phyloP scores from a whole-genome alignment of 2,329 filamentous ascomycete genomes.

The Trichoderma gracile region DNA sequence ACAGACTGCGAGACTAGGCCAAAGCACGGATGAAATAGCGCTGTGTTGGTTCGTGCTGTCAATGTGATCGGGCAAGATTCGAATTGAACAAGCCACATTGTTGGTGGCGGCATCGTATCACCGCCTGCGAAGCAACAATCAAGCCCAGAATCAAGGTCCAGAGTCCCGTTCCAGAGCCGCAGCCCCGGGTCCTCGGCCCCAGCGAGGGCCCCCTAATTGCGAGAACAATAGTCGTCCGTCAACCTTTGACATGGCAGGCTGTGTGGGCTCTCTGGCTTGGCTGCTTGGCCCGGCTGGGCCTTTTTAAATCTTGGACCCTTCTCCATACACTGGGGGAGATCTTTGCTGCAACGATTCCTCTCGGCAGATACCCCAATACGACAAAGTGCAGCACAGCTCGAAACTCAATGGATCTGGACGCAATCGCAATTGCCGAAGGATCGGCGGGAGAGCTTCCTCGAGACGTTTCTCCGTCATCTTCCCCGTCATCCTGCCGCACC shows the following conservation, averaged over 20 bases:
- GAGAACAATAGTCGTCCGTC: constrained; percentile 6
- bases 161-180: not conserved
- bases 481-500: constrained; percentile 2
- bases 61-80: not conserved
- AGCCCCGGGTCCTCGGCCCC: not conserved
- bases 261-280: not conserved
- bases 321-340: not conserved
- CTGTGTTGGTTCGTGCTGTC: constrained; percentile 16
- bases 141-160: not conserved
- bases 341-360: not conserved
- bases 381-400: not conserved
- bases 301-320: not conserved
- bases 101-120: constrained; percentile 14
- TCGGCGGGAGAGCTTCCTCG: not conserved
- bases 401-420: not conserved
- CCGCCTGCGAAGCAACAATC: not conserved
- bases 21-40: constrained; percentile 27
- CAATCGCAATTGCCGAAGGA: not conserved
- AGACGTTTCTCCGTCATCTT: constrained; percentile 20
- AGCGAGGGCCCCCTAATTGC: not conserved
- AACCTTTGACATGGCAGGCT: not conserved
- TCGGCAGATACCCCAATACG: not conserved
- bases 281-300: not conserved
- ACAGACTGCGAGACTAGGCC: constrained; percentile 3
- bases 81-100: not conserved